Conservation (phyloP, 305 asterid species). For the Plantago coronopus region DNA sequence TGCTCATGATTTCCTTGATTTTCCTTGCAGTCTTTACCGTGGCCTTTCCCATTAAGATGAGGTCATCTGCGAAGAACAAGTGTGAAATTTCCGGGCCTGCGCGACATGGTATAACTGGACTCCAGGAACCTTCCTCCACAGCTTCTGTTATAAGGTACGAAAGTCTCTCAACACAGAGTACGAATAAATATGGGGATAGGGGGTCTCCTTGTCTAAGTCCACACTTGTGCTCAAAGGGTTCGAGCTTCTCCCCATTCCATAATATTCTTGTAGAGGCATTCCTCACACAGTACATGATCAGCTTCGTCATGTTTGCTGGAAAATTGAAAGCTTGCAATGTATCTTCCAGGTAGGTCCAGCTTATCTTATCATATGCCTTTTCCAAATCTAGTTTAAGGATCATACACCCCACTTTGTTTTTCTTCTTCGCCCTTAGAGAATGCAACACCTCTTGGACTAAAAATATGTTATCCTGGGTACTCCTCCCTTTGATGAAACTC, state of each 20-base stretch:
- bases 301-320: neutral
- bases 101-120: neutral
- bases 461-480: conserved; percentile 1
- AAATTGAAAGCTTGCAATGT: neutral
- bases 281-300: neutral
- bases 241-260: neutral
- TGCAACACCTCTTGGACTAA: neutral
- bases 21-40: neutral
- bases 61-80: neutral
- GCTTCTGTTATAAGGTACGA: neutral
- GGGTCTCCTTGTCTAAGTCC: neutral
- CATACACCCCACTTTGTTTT: neutral
- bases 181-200: neutral
- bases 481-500: neutral
- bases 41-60: neutral
- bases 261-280: neutral
- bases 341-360: neutral
- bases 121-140: neutral
- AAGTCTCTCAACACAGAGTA: neutral
- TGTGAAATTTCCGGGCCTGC: neutral
- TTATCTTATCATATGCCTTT: neutral
- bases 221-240: neutral
- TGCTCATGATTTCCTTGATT: neutral
- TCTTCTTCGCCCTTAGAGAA: neutral
- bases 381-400: neutral